Conservation (phyloP, 164 flowering plant species). For the Magnolia sinica region DNA sequence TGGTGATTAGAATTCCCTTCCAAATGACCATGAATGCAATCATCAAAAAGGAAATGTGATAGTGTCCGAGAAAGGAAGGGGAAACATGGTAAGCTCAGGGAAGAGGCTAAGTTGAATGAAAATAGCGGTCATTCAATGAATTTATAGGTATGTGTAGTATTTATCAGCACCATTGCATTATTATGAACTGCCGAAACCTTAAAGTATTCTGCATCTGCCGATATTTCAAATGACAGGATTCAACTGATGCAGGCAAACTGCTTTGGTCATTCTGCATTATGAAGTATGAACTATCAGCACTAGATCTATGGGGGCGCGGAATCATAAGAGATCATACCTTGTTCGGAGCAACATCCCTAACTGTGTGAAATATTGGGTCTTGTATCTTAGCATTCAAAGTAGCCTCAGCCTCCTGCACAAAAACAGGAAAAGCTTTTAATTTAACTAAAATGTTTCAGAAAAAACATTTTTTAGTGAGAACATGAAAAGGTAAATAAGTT, state of each 20-base stretch:
- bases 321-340: slow-evolving; percentile 51
- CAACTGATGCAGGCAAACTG: too few species aligned
- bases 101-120: background rate
- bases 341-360: slow-evolving; percentile 96
- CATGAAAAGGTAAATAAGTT: background rate
- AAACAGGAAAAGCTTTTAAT: background rate
- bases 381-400: slow-evolving; percentile 51
- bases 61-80: too few species aligned
- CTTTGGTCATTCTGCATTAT: too few species aligned
- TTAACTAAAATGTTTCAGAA: background rate
- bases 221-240: too few species aligned
- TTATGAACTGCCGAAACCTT: slow-evolving; percentile 16
- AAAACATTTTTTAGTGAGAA: background rate
- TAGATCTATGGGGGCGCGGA: too few species aligned
- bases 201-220: too few species aligned
- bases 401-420: slow-evolving; percentile 72
- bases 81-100: too few species aligned
- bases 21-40: background rate
- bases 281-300: too few species aligned
- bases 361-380: slow-evolving; percentile 66
- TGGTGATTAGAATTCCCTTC: too few species aligned
- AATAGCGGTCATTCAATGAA: slow-evolving; percentile 41
- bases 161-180: too few species aligned
- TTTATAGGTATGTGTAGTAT: too few species aligned
- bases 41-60: too few species aligned